Evolutionary conservation across 2,329 filamentous ascomycete species (phyloP), one percentile per base, ranked within the genome.

Genomic region (Claviceps arundinis): DNA sequence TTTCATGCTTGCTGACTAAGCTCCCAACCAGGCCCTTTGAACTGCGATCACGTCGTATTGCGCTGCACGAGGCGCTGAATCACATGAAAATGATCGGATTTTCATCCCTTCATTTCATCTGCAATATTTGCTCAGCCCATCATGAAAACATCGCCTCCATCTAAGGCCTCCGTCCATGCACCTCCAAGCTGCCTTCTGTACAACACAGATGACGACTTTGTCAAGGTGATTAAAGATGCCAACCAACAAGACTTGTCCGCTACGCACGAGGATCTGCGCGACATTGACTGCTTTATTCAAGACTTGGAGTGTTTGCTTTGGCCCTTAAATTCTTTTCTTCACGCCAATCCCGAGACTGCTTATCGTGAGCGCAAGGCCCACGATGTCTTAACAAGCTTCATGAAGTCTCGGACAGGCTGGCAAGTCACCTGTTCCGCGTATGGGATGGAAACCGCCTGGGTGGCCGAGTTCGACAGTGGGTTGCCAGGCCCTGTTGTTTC

Each of bases 291-390:
- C 9, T 53, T 59, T 14, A 49, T 63, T 26, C 43, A 59, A 16
- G 22, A 24, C 7, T 24, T 54, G 41, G 34, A 48, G 47, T 17
- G 52, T 56, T 16, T 54, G 0, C 59, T 72, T 1, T 67, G 68
- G 58, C 55, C 60, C 5, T 59, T 73, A 40, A 71, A 67, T 55
- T 63, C 66, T 7, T 61, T 64, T 41, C 68, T 74, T n/a, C 71
- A 73, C 57, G 67, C 68, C 43, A 64, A 73, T 45, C 71, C 71
- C 0, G 71, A 74, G 56, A 59, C 70, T 5, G 52, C 63, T 5
- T 73, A 67, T 54, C 60, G 70, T 43, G 71, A 74, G 55, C 59
- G 62, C 50, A 67, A 67, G 19, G 71, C 72, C 0, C 71, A 74
- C 52, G 61, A 68, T 14, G 57, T 64, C 5, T 59, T 74, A 37